A percentile compares a stretch with the other conserved stretches of the same genome.
These are phyloP conservation scores for Asterella californica DNA, from an alignment of 225 moss, liverwort and hornwort genomes.

Conservation along the genomic window DNA sequence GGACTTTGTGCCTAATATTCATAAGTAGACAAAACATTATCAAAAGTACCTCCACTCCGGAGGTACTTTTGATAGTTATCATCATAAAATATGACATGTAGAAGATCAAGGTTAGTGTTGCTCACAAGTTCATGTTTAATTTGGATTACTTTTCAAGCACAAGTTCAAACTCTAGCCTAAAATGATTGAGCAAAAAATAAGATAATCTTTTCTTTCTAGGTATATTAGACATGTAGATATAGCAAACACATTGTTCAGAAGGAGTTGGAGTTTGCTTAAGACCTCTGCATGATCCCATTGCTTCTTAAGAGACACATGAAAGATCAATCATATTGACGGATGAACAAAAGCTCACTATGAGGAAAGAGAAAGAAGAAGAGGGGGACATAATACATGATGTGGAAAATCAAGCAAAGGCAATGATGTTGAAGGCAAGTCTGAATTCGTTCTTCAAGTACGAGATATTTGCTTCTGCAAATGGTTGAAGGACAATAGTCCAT, in stretches of 20 bases:
- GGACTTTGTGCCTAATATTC: slow-evolving; percentile 10
- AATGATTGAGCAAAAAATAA: background rate
- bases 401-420: slow-evolving; percentile 75
- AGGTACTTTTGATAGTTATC: slow-evolving; percentile 63
- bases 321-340: slow-evolving; percentile 68
- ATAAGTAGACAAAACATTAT: background rate
- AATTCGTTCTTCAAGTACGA: no score
- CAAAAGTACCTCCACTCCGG: slow-evolving; percentile 21
- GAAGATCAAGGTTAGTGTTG: slow-evolving; percentile 52
- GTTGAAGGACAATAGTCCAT: no score
- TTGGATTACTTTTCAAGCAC: background rate
- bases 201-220: background rate
- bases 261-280: background rate
- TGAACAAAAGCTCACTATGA: slow-evolving; percentile 41
- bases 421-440: slow-evolving; percentile 84
- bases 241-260: background rate
- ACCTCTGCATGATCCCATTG: background rate
- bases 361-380: slow-evolving; percentile 34
- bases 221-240: background rate
- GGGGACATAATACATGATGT: slow-evolving; percentile 61
- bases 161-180: no score
- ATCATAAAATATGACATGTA: slow-evolving; percentile 60
- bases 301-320: slow-evolving; percentile 40
- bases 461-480: no score
- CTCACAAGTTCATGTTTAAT: background rate